Evolutionary conservation across 2,329 filamentous ascomycete species (phyloP).

Genomic region (Penicillium sp.): DNA sequence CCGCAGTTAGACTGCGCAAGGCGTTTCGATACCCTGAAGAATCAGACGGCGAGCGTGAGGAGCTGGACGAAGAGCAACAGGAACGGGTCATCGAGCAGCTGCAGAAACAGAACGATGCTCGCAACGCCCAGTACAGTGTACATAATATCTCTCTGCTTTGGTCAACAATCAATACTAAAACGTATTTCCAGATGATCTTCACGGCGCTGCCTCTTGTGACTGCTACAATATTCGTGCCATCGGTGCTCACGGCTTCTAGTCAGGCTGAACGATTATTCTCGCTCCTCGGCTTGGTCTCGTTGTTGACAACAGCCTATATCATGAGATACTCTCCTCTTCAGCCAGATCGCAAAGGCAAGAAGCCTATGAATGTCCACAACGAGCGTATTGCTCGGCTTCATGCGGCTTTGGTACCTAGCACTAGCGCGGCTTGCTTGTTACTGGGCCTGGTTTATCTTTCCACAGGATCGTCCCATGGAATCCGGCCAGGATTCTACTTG

Average conservation of each 20-base stretch:
- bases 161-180: neutral
- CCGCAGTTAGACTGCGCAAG: slow-evolving; percentile 66
- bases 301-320: slow-evolving; percentile 39
- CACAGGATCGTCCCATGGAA: slow-evolving; percentile 16
- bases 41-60: slow-evolving; percentile 56
- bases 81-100: slow-evolving; percentile 42
- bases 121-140: slow-evolving; percentile 45
- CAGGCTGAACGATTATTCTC: slow-evolving; percentile 28
- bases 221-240: slow-evolving; percentile 32
- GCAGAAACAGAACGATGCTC: slow-evolving; percentile 37
- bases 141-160: slow-evolving; percentile 6
- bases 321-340: slow-evolving; percentile 35
- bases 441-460: slow-evolving; percentile 32
- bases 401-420: slow-evolving; percentile 28
- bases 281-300: slow-evolving; percentile 36
- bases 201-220: slow-evolving; percentile 38
- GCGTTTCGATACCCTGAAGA: slow-evolving; percentile 74
- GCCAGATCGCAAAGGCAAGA: slow-evolving; percentile 32
- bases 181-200: slow-evolving; percentile 32
- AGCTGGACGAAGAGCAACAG: slow-evolving; percentile 69
- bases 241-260: slow-evolving; percentile 27
- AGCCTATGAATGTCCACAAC: slow-evolving; percentile 21
- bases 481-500: slow-evolving; percentile 33
- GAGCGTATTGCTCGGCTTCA: slow-evolving; percentile 21
- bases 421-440: slow-evolving; percentile 31